Evolutionary conservation across 176 grass and related monocot species (phyloP), one percentile per base, ranked within the genome.

Genomic region (Oryza officinalis): DNA sequence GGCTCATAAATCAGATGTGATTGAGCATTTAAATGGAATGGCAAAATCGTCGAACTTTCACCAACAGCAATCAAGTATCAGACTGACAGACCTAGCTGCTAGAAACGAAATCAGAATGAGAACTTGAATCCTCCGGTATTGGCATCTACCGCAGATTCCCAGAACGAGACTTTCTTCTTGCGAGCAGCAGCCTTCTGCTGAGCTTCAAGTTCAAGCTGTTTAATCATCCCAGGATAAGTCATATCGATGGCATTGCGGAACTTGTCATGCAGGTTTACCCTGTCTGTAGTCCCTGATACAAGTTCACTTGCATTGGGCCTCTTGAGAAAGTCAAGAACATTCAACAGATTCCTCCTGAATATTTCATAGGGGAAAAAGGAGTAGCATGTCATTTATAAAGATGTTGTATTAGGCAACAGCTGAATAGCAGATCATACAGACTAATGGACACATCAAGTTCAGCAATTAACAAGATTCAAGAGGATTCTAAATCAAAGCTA

Each of bases 41-140:
- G 12, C 25, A 88, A 66, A 43, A 32, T 15, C 25, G 37, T 8
- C 13, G 8, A 18, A 82, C 59, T 89, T 4, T 28, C 7, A 63
- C 17, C 8, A 35, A 30, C 28, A 76, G 3, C 0, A 69, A 38
- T 52, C 20, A 64, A 70, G n/a, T 44, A 33, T 54, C 54, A 66
- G 12, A n/a, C 61, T 44, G 3, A 25, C 20, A 67, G 74, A n/a
- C 69, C 80, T 67, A 37, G 63, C 33, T 10, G 54, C 37, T 13
- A 45, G 35, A 10, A 61, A 61, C 18, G 45, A 73, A 45, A n/a
- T 98, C 83, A 93, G 37, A 98, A 88, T 25, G 91, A 92, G 69
- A 99, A 99, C 74, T 92, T 99, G 91, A 96, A 99, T 69, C 93
- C 91, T 78, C 96, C 93, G 1, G 78, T 80, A 1, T 90, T 92